These are phyloP conservation scores for Torrubiellomyces zombiae DNA, from an alignment of 2,329 filamentous ascomycete species.

Conservation along the genomic window DNA sequence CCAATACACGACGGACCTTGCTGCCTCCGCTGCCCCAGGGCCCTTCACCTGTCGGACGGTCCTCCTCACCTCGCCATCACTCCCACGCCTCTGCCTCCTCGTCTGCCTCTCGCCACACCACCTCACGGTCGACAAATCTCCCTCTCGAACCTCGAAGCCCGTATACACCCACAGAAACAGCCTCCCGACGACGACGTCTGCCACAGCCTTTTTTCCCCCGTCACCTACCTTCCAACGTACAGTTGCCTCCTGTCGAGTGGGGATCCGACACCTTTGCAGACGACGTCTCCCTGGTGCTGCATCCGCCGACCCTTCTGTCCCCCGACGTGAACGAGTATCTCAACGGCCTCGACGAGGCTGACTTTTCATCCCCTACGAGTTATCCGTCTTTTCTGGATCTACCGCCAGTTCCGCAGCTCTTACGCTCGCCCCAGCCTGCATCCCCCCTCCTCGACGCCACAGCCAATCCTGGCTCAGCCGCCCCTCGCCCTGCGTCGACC, in stretches of 20 bases:
- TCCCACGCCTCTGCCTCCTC: conserved; percentile 1
- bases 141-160: conserved; percentile 1
- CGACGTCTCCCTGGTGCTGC: neutral
- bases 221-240: conserved; percentile 3
- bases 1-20: neutral
- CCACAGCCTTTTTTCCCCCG: conserved; percentile 1
- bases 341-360: conserved; percentile 10
- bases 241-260: conserved; percentile 3
- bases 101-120: conserved; percentile 1
- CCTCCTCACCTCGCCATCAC: conserved; percentile 6
- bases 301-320: neutral
- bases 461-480: conserved; percentile 3
- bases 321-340: conserved; percentile 10
- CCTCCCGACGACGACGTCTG: neutral
- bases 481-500: conserved; percentile 4
- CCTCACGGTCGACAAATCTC: neutral
- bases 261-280: conserved; percentile 4
- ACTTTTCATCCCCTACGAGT: conserved; percentile 20
- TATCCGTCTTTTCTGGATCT: conserved; percentile 18
- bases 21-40: conserved; percentile 4
- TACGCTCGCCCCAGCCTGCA: conserved; percentile 4
- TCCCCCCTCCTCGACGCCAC: conserved; percentile 3
- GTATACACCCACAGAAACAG: neutral
- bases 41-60: conserved; percentile 5
- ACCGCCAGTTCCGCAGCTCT: too few relatives aligned